Evolutionary conservation across 352 stramenopile species (phyloP), one percentile per base, ranked within the genome.

Genomic region (Globisporangium yorkense): DNA sequence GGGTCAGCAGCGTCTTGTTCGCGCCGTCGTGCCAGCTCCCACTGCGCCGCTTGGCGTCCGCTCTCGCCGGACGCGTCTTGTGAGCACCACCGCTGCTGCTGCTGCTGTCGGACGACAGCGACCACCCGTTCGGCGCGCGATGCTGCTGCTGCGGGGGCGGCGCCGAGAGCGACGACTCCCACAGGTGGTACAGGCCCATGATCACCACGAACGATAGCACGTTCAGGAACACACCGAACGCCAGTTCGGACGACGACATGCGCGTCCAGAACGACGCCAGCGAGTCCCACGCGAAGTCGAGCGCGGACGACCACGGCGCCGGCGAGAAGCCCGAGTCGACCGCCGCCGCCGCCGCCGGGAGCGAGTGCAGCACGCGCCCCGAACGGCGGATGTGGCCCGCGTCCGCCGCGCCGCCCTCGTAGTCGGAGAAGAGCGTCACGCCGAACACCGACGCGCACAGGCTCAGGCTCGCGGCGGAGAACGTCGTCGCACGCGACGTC

Each of bases 381-480:
- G 78, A 65, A 3, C 78, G 65, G 31, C 80, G 77, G 33, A 90
- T 72, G 53, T 83, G 71, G 48, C 63, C 57, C 21, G 71, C 63
- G 27, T 73, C 53, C 6, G 65, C 58, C 0, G 54, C 68, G 35
- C 49, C 71, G 50, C 67, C 67, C 5, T 88, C 76, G 52, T 71
- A 75, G 59, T 90, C 77, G 0, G 79, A 71, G 37, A 89, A 70
- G 56, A 91, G 57, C 21, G 80, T 89, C 57, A 91, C 74, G n/a
- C 80, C 77, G 67, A 93, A 91, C 59, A 91, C 71, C 1, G 82
- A 91, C 21, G 78, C 78, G 39, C 78, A 89, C 49, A 90, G 57
- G 2, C 77, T 77, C 53, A 91, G 71, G 57, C 75, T 88, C 27
- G 74, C 72, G 24, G 74, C 75, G 2, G 78, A 84, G 6, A 83